Percentiles rank a stretch among this genome's conserved stretches.
These are phyloP conservation scores for Pascua sp. DNA, from an alignment of 1,284 basidiomycete genomes.

Conservation along the genomic window DNA sequence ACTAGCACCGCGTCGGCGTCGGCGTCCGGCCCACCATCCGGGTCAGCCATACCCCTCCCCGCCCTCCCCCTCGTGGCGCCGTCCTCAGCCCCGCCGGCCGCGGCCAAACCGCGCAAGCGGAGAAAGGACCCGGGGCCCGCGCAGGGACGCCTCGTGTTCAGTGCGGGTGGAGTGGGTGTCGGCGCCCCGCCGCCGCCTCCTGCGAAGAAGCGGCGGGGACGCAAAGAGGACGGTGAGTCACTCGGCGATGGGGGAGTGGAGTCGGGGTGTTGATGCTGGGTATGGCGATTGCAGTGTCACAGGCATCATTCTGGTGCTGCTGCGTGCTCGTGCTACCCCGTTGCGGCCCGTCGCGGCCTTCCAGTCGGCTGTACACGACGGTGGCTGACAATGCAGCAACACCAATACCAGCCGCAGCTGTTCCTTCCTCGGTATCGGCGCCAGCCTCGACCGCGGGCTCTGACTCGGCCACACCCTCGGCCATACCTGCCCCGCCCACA, in stretches of 20 bases:
- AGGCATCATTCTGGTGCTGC: not conserved
- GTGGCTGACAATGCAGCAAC: not conserved
- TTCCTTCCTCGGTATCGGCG: no score
- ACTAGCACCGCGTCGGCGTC: no score
- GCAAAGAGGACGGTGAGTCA: slow-evolving; percentile 3
- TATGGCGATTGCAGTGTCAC: not conserved
- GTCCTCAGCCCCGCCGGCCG: not conserved
- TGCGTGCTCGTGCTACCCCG: not conserved
- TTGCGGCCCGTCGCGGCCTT: no score
- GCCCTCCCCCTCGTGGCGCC: no score
- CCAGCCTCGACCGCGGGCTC: no score
- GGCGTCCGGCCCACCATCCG: no score
- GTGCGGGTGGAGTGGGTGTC: slow-evolving; percentile 7
- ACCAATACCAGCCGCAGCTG: no score
- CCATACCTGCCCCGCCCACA: no score
- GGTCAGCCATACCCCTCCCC: no score
- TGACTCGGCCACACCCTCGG: no score
- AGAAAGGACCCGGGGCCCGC: slow-evolving; percentile 8
- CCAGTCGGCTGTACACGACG: not conserved
- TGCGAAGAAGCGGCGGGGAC: not conserved
- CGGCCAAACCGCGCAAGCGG: slow-evolving; percentile 9
- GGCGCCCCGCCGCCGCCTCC: slow-evolving; percentile 4
- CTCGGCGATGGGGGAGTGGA: not conserved
- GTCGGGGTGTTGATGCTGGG: not conserved
- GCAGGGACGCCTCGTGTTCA: slow-evolving; percentile 13